These are phyloP conservation scores for Apiosordaria backusii DNA, from an alignment of 495 filamentous ascomycete genomes.

Conservation along the genomic window DNA sequence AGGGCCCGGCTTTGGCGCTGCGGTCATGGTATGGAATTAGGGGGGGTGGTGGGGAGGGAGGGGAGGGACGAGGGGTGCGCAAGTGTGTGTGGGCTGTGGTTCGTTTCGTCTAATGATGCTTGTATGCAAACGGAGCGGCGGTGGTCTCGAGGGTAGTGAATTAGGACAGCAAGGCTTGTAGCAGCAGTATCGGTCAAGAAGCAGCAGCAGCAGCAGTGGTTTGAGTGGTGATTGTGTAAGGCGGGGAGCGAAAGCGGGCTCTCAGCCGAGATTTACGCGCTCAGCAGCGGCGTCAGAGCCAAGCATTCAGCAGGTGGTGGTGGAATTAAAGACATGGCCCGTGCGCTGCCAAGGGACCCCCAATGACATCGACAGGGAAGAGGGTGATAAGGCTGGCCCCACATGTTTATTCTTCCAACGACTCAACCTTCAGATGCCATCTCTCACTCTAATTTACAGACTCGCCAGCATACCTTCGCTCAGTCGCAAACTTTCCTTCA, in stretches of 20 bases:
- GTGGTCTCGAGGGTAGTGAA: neutral
- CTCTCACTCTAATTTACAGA: neutral
- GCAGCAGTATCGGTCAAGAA: neutral
- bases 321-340: neutral
- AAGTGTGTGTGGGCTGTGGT: neutral
- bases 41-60: conserved; percentile 1
- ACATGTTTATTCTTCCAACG: neutral
- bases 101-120: neutral
- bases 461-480: neutral
- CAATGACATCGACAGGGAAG: neutral
- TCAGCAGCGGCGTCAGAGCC: neutral
- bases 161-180: neutral
- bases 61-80: neutral
- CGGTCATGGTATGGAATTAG: conserved; percentile 28
- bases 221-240: neutral
- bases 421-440: neutral
- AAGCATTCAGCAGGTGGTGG: neutral
- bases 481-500: neutral
- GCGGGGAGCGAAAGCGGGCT: neutral
- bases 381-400: conserved; percentile 2
- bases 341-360: neutral
- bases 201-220: too few relatives aligned
- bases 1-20: conserved; percentile 75
- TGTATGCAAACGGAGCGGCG: neutral
- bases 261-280: conserved; percentile 15